Conservation (phyloP, 2,329 filamentous ascomycete species). For the Neobulgaria alba region DNA sequence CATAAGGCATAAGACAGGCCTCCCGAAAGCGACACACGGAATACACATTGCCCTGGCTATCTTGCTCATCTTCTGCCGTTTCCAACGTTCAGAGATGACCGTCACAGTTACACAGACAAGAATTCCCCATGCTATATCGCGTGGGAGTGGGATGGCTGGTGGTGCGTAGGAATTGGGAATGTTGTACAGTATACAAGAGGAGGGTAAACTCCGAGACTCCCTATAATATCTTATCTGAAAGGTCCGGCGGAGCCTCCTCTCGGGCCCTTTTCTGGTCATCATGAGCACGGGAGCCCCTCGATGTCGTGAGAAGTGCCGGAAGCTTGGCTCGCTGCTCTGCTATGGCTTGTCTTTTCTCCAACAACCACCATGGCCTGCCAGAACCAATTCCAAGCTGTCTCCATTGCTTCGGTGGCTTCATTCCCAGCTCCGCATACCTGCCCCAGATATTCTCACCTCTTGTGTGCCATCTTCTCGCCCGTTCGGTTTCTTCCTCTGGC, state of each 20-base stretch:
- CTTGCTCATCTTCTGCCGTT: no score
- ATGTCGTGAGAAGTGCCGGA: constrained; percentile 15
- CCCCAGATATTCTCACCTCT: constrained; percentile 53
- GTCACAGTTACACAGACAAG: no score
- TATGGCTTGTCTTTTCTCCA: constrained; percentile 3
- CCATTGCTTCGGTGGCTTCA: constrained; percentile 54
- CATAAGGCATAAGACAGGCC: no score
- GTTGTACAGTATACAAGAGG: no score
- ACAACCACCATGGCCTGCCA: constrained; percentile 18
- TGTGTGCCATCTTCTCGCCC: constrained; percentile 53
- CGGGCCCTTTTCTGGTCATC: constrained; percentile 3
- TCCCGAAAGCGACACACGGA: no score
- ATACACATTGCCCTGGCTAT: no score
- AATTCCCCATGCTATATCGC: no score
- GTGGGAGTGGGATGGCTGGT: no score
- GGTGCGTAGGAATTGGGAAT: no score
- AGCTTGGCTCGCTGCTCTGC: neutral
- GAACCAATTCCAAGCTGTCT: constrained; percentile 33
- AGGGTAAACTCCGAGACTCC: no score
- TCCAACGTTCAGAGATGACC: no score
- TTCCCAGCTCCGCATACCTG: constrained; percentile 49
- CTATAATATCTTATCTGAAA: constrained; percentile 20
- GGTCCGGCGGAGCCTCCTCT: constrained; percentile 4
- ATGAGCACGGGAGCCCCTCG: no score
- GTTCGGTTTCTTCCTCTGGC: constrained; percentile 45